A percentile compares a stretch with the other conserved stretches of the same genome.
Conservation (phyloP, 148 eudicot species). For the Heliamphora exappendiculata region DNA sequence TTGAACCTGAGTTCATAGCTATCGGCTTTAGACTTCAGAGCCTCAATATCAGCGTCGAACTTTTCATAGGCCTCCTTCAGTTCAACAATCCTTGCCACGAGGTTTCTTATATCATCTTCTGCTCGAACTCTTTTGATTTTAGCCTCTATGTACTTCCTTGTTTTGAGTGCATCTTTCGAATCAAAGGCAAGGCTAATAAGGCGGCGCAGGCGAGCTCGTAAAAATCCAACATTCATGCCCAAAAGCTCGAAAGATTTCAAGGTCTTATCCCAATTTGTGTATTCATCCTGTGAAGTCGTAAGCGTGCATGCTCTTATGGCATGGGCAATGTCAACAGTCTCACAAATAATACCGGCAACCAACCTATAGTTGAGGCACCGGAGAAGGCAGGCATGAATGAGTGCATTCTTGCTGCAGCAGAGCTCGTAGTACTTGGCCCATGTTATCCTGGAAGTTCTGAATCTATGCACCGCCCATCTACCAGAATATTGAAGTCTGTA, state of each 20-base stretch:
- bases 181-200: constrained; percentile 33
- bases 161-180: constrained; percentile 29
- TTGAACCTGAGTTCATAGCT: constrained; percentile 32
- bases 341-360: constrained; percentile 38
- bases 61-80: constrained; percentile 28
- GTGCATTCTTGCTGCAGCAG: constrained; percentile 32
- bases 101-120: constrained; percentile 30
- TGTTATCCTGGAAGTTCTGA: constrained; percentile 31
- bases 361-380: constrained; percentile 32
- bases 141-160: constrained; percentile 30
- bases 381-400: constrained; percentile 42
- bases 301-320: constrained; percentile 37
- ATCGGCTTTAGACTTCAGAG: constrained; percentile 31
- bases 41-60: constrained; percentile 26
- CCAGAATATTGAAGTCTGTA: constrained; percentile 30
- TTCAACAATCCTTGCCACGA: constrained; percentile 32
- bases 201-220: constrained; percentile 26
- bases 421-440: constrained; percentile 40
- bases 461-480: constrained; percentile 36
- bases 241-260: constrained; percentile 37
- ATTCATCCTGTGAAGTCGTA: constrained; percentile 30
- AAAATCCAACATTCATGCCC: constrained; percentile 53
- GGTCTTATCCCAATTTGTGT: constrained; percentile 38
- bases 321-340: constrained; percentile 32
- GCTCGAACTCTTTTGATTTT: constrained; percentile 17